Base-by-base conservation (phyloP, 495 filamentous ascomycete genomes). In the Aeminium ludgeri region DNA sequence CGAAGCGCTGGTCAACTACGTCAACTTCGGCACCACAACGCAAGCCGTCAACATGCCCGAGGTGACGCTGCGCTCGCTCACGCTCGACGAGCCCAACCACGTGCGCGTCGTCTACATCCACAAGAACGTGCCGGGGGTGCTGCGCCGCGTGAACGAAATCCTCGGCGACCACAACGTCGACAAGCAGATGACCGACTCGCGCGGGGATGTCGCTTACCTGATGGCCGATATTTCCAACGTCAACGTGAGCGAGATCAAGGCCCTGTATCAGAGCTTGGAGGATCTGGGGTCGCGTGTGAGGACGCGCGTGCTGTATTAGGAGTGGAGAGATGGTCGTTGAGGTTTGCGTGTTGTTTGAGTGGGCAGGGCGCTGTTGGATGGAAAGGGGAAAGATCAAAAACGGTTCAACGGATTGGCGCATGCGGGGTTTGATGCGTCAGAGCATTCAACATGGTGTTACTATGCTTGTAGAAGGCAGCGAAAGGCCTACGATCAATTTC, bases 161-260 rank as follows among this genome's bases (percentile, higher is more conserved):
- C 73, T 96, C 44, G 82, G 75, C 12, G 76, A 89, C 41, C 86
- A 99, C 63, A 99, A 99, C 55, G 85, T 99, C 45, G 89, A 94
- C 57, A 95, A 94, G 66, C 91, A 99, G 59, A 95, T 86, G 65
- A 86, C 83, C 23, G 91, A 95, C 57, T 89, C 77, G 63, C 76
- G 80, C 65, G 89, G 85, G 49, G 87, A 95, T 35, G 70, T 86
- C 44, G 91, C 91, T 17, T 99, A 96, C 57, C 66, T 96, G 44
- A 94, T 99, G 89, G 89, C 91, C 16, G 91, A 99, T 64, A 80
- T 99, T 46, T 92, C 81, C 62, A 67, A 81, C 40, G 84, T 94
- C 51, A 75, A 81, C 52, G 61, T 69, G 10, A 65, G 65, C 17
- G 80, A 89, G 45, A 87, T 96, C 58, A 85, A 83, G 62, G 77